Conservation (phyloP, 2,329 filamentous ascomycete species). For the Claviceps monticola region DNA sequence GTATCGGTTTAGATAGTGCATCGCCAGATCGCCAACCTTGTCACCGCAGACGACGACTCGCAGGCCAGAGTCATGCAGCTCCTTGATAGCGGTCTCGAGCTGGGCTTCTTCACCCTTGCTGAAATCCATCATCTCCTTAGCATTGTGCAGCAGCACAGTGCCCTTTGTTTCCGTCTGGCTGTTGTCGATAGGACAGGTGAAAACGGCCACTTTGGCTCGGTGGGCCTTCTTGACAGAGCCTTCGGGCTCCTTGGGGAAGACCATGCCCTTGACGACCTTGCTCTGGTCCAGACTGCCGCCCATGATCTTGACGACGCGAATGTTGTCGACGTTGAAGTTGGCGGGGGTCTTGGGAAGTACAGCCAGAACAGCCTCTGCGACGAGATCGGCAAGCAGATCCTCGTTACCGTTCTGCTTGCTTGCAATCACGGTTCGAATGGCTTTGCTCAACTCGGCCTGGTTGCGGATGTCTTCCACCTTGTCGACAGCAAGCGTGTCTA, state of each 20-base stretch:
- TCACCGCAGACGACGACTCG: constrained; percentile 85
- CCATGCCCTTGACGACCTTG: constrained; percentile 93
- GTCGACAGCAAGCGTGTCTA: constrained; percentile 85
- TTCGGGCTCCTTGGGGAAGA: constrained; percentile 91
- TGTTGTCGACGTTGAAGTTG: constrained; percentile 98
- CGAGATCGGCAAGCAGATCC: constrained; percentile 72
- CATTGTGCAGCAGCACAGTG: constrained; percentile 90
- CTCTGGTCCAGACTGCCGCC: constrained; percentile 90
- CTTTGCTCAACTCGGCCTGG: constrained; percentile 79
- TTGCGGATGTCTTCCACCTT: constrained; percentile 75
- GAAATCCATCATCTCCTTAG: constrained; percentile 97
- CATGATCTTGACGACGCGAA: constrained; percentile 99
- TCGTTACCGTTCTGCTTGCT: constrained; percentile 95
- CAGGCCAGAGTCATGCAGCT: constrained; percentile 85
- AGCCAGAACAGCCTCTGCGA: constrained; percentile 71
- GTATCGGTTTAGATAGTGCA: constrained; percentile 96
- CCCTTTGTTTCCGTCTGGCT: constrained; percentile 98
- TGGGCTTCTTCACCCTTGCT: constrained; percentile 92
- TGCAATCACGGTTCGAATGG: constrained; percentile 84
- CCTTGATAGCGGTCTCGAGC: constrained; percentile 83
- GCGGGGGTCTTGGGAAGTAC: constrained; percentile 89
- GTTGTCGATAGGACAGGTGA: constrained; percentile 88
- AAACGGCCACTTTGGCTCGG: constrained; percentile 94
- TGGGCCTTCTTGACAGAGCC: constrained; percentile 78
- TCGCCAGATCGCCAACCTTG: constrained; percentile 86